Percentiles rank a stretch among this genome's conserved stretches.
phyloP scores from a whole-genome alignment of 139 green algal species.

The Chlamydomonas sphaeroides region DNA sequence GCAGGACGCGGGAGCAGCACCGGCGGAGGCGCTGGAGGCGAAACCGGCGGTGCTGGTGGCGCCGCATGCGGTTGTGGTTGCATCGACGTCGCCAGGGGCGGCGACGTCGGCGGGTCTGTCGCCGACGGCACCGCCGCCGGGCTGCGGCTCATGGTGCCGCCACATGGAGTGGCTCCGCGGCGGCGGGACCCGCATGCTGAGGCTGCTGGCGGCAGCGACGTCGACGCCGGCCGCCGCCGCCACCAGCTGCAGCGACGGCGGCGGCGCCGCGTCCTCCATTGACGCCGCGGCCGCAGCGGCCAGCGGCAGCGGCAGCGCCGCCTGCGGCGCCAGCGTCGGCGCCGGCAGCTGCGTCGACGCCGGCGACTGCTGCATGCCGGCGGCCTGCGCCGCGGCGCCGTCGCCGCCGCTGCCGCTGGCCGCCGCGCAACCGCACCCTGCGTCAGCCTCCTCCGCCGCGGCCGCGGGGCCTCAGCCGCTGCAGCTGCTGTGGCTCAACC shows the following conservation, averaged over 20 bases:
- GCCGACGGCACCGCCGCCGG: background rate
- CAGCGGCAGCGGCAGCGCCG: background rate
- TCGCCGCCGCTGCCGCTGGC: too few relatives aligned
- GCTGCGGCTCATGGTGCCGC: constrained; percentile 17
- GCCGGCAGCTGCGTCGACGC: too few relatives aligned
- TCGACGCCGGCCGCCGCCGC: too few relatives aligned
- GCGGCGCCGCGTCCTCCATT: too few relatives aligned
- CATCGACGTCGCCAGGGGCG: too few relatives aligned
- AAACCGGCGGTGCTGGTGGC: background rate
- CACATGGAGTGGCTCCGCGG: constrained; percentile 38
- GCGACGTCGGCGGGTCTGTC: too few relatives aligned
- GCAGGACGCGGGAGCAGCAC: background rate
- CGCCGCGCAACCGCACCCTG: too few relatives aligned
- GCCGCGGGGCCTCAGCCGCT: background rate
- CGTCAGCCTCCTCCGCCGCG: too few relatives aligned
- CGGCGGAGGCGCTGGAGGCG: background rate
- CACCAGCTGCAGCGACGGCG: background rate
- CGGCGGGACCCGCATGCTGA: constrained; percentile 28
- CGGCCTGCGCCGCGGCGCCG: too few relatives aligned
- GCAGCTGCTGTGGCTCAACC: constrained; percentile 35
- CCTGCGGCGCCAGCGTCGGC: too few relatives aligned
- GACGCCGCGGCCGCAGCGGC: too few relatives aligned
- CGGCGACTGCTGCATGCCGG: too few relatives aligned
- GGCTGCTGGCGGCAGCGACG: background rate
- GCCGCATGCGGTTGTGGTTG: background rate